Percentiles rank a stretch among this genome's conserved stretches.
phyloP scores from a whole-genome alignment of 257 asterid species.

The Primulina eburnea region DNA sequence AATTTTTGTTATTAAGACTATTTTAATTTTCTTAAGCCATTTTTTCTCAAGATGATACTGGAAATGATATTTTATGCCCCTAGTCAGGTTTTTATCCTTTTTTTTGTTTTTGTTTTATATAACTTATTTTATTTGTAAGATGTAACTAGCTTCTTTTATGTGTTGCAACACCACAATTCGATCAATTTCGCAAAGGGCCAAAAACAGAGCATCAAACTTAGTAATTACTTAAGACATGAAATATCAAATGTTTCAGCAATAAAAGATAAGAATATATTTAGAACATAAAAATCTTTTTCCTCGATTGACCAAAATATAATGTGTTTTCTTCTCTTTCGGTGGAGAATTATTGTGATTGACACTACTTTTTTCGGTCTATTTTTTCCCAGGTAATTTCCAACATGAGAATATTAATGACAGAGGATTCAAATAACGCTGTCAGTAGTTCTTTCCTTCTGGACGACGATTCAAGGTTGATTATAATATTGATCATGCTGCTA shows the following conservation, averaged over 20 bases:
- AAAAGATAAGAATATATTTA: neutral
- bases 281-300: neutral
- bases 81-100: neutral
- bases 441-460: conserved; percentile 97
- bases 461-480: conserved; percentile 88
- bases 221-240: neutral
- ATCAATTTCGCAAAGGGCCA: neutral
- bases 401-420: conserved; percentile 91
- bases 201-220: neutral
- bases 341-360: neutral
- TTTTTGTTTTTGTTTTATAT: too few species aligned
- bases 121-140: neutral
- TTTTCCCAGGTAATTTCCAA: conserved; percentile 70
- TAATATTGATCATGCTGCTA: conserved; percentile 15
- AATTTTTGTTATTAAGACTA: too few species aligned
- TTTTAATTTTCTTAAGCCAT: too few species aligned
- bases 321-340: neutral
- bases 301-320: neutral
- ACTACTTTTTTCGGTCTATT: neutral
- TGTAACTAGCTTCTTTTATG: neutral
- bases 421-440: conserved; percentile 95
- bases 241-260: neutral
- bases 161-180: neutral
- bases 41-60: neutral
- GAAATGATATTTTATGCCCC: neutral